Evolutionary conservation across 2,329 filamentous ascomycete species (phyloP), one percentile per base, ranked within the genome.

Genomic region (Aschersonia sp.): DNA sequence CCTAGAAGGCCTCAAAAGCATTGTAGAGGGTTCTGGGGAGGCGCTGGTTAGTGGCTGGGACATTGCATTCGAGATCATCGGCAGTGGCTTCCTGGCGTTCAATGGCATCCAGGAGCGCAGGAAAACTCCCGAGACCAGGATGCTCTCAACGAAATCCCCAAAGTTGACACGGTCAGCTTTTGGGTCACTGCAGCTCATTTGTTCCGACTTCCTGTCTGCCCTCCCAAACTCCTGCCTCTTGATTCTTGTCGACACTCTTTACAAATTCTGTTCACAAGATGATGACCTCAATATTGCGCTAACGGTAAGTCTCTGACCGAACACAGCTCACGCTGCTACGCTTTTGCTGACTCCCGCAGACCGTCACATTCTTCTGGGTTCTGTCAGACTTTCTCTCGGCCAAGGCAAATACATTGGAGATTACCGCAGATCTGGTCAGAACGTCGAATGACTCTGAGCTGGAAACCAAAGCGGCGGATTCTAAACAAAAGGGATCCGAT

Each of bases 251-350:
- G 85, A 94, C 66, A 87, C 89, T 9, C 75, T 98, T 29, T 87
- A 87, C 58, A 83, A 84, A 53, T 98, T 97, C 63, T 88, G 87
- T 56, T 83, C 81, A 0, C 92, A 98, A 62, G 76, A 83, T 53
- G 86, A 94, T 54, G 92, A 98, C 59, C 73, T 98, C 39, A 98
- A 98, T 56, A 94, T 97, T 57, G 90, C 90, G 0, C 71, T 98
- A 30, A 97, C 92, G 35, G 84, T 86, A 70, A 64, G 76, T 62
- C 22, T 22, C 22, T 22, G 22, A 22, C 9, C 30, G 12, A 39
- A 32, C 9, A 10, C 4, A 39, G 11, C 35, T 43, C 14, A 33
- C 22, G 11, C 11, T 45, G 30, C 46, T 53, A 42, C 49, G 14
- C 10, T 32, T n/a, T 40, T 9, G 11, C 30, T 30, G n/a, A 10